phyloP scores from a whole-genome alignment of 2,329 filamentous ascomycete genomes.

The Sporothrix luriei region DNA sequence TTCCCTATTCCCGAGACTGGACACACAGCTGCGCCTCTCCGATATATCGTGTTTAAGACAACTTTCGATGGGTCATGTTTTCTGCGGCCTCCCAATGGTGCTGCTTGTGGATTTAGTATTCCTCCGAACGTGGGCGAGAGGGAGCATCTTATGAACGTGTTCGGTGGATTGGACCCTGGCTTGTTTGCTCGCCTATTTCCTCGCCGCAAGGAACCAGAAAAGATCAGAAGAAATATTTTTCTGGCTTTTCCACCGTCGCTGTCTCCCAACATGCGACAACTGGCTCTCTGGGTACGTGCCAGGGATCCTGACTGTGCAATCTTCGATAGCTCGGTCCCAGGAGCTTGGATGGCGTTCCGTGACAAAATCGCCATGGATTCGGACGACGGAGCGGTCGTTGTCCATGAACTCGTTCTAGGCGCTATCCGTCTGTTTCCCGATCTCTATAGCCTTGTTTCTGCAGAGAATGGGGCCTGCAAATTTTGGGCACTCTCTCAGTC shows the following conservation, averaged over 20 bases:
- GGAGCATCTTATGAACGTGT: slow-evolving; percentile 36
- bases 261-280: slow-evolving; percentile 43
- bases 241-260: slow-evolving; percentile 52
- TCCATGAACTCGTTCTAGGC: slow-evolving; percentile 50
- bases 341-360: slow-evolving; percentile 54
- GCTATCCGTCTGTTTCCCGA: slow-evolving; percentile 47
- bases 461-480: slow-evolving; percentile 17
- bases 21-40: slow-evolving; percentile 37
- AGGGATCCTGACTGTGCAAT: slow-evolving; percentile 49
- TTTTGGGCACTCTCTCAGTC: slow-evolving; percentile 51
- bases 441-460: slow-evolving; percentile 43
- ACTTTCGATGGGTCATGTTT: slow-evolving; percentile 33
- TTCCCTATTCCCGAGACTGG: slow-evolving; percentile 28
- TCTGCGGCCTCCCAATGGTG: slow-evolving; percentile 29
- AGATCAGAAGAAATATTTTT: slow-evolving; percentile 47
- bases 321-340: slow-evolving; percentile 46
- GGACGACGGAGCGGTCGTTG: slow-evolving; percentile 46
- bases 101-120: not conserved
- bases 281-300: slow-evolving; percentile 51
- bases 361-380: slow-evolving; percentile 35
- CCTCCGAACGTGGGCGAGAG: slow-evolving; percentile 26
- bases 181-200: slow-evolving; percentile 37
- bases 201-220: not conserved
- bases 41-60: slow-evolving; percentile 47
- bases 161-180: slow-evolving; percentile 42